Percentiles rank a stretch among this genome's conserved stretches.
Conservation (phyloP, 2,329 filamentous ascomycete species). For the Colletotrichum endophyticum region DNA sequence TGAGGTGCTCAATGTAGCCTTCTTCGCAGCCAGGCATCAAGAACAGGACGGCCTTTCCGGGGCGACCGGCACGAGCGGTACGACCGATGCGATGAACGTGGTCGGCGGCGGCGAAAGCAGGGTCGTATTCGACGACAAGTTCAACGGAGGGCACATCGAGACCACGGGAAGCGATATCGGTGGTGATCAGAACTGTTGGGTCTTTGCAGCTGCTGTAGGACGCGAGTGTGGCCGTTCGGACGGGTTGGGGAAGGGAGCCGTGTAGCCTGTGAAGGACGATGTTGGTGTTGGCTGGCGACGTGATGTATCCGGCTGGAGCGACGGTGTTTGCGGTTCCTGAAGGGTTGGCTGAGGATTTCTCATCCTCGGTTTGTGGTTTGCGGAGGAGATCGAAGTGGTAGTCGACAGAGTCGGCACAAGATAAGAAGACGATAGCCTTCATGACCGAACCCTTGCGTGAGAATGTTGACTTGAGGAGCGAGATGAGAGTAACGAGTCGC, state of each 20-base stretch:
- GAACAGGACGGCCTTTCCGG: conserved; percentile 88
- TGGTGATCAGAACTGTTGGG: conserved; percentile 86
- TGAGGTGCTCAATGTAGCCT: conserved; percentile 81
- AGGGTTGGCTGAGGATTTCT: conserved; percentile 20
- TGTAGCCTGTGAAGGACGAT: conserved; percentile 88
- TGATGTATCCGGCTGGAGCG: conserved; percentile 73
- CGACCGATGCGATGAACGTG: conserved; percentile 94
- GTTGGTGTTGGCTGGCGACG: conserved; percentile 72
- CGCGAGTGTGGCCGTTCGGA: conserved; percentile 84
- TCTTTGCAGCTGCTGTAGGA: conserved; percentile 77
- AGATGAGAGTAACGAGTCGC: conserved; percentile 84
- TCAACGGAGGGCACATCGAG: conserved; percentile 96
- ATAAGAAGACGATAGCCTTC: conserved; percentile 97
- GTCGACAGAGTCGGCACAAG: conserved; percentile 95
- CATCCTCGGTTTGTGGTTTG: conserved; percentile 28
- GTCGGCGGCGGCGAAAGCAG: conserved; percentile 90
- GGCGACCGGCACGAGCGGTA: conserved; percentile 88
- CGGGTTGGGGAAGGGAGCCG: conserved; percentile 86
- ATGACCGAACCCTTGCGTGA: conserved; percentile 88
- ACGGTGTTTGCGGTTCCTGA: conserved; percentile 61
- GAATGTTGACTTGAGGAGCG: conserved; percentile 86
- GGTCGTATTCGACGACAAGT: conserved; percentile 94
- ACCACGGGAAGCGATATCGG: conserved; percentile 93
- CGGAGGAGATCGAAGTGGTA: conserved; percentile 91
- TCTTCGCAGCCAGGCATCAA: conserved; percentile 91